These are phyloP conservation scores for Arctium minus DNA, from an alignment of 129 eudicot genomes.

Conservation along the genomic window DNA sequence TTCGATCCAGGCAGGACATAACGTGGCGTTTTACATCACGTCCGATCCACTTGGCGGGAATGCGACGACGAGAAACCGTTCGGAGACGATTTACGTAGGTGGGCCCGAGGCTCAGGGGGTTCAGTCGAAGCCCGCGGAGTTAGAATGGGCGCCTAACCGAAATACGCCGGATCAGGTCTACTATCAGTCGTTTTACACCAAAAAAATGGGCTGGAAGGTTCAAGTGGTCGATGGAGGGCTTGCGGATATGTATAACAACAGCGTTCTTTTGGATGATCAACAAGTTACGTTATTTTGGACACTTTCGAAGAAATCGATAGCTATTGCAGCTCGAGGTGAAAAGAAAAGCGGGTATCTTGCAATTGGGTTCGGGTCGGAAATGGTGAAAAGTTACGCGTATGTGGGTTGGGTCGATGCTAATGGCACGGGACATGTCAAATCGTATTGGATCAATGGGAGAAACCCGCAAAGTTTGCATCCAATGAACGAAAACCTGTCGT, in stretches of 20 bases:
- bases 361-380: constrained; percentile 81
- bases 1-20: constrained; percentile 92
- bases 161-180: constrained; percentile 80
- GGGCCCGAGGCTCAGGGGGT: constrained; percentile 87
- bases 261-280: constrained; percentile 88
- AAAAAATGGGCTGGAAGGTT: constrained; percentile 95
- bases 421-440: constrained; percentile 71
- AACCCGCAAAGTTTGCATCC: constrained; percentile 61
- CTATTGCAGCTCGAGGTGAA: constrained; percentile 86
- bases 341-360: constrained; percentile 95
- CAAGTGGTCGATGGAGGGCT: constrained; percentile 96
- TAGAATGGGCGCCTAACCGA: constrained; percentile 81
- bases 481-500: constrained; percentile 75
- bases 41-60: constrained; percentile 95
- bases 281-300: constrained; percentile 92
- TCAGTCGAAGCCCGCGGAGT: constrained; percentile 61
- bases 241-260: constrained; percentile 83
- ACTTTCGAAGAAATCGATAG: constrained; percentile 62
- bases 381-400: constrained; percentile 81
- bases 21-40: constrained; percentile 84
- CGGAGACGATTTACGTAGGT: constrained; percentile 76
- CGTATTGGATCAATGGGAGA: constrained; percentile 79
- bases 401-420: constrained; percentile 86
- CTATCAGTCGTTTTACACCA: constrained; percentile 68
- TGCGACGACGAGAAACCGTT: constrained; percentile 66